These are phyloP conservation scores for Cydonia oblonga DNA, from an alignment of 331 rosid genomes.

Conservation along the genomic window DNA sequence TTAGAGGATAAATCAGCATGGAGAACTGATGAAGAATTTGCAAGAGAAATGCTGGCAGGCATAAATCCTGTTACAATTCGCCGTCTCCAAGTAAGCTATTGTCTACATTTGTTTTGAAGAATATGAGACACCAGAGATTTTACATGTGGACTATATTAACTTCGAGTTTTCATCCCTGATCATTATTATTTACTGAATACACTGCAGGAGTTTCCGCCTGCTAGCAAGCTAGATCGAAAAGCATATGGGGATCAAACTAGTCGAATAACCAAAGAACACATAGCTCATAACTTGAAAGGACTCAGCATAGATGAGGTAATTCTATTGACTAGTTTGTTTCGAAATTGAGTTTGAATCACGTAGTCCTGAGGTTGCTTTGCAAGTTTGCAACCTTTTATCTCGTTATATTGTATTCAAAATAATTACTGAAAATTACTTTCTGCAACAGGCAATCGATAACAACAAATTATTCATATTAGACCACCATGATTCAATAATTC, in stretches of 20 bases:
- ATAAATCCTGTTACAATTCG: not conserved
- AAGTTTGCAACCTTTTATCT: not conserved
- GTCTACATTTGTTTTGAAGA: not conserved
- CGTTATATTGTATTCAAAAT: not conserved
- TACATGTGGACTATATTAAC: not conserved
- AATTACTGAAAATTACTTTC: not conserved
- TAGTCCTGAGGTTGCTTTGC: not conserved
- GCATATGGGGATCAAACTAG: conserved; percentile 9
- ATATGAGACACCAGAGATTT: not conserved
- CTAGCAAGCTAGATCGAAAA: conserved; percentile 5
- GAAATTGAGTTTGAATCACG: not conserved
- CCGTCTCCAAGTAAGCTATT: not conserved
- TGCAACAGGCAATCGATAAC: not conserved
- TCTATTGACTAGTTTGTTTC: not conserved
- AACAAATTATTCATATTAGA: not conserved
- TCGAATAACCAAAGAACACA: conserved; percentile 3
- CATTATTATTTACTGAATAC: not conserved
- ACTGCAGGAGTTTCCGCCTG: conserved; percentile 10
- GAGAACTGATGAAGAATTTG: not conserved
- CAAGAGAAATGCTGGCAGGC: not conserved
- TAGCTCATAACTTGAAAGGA: not conserved
- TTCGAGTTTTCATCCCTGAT: not conserved
- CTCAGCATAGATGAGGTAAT: conserved; percentile 1
- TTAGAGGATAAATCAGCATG: not conserved
- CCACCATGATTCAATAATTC: not conserved